Percentiles rank a stretch among this genome's conserved stretches.
Conservation (phyloP, 2,329 filamentous ascomycete genomes). For the Moelleriella libera region DNA sequence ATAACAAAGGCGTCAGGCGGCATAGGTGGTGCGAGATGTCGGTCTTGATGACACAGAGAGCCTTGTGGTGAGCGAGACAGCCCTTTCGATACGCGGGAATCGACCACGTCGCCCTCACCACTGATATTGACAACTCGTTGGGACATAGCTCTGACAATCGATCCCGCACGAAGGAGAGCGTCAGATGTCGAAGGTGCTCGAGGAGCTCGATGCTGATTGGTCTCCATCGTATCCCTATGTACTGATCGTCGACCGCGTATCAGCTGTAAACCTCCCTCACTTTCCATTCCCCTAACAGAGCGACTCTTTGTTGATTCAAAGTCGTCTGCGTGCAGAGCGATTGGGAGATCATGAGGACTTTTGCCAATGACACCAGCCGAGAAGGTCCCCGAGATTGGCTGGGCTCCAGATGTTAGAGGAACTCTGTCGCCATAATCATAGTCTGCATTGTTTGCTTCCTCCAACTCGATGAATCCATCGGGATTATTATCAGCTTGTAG, state of each 20-base stretch:
- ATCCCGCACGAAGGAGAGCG: constrained; percentile 55
- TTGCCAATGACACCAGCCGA: background rate
- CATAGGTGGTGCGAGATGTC: constrained; percentile 16
- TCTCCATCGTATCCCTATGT: constrained; percentile 41
- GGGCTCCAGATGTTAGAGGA: constrained; percentile 40
- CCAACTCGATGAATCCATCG: constrained; percentile 15
- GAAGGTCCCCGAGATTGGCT: constrained; percentile 29
- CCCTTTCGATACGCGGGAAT: constrained; percentile 51
- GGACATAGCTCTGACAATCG: constrained; percentile 76
- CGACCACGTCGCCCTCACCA: constrained; percentile 75
- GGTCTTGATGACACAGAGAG: constrained; percentile 18
- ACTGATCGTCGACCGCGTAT: constrained; percentile 23
- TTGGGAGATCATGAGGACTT: too few relatives aligned
- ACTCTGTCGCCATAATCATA: constrained; percentile 43
- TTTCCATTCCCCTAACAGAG: too few relatives aligned
- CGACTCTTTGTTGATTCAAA: too few relatives aligned
- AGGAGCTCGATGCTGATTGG: constrained; percentile 38
- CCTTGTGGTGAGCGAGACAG: constrained; percentile 42
- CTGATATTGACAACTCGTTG: constrained; percentile 96
- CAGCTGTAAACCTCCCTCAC: too few relatives aligned
- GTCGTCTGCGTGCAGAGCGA: too few relatives aligned
- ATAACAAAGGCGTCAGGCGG: constrained; percentile 35
- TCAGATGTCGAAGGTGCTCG: constrained; percentile 48
- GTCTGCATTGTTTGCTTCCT: constrained; percentile 16
- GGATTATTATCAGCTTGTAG: constrained; percentile 17